Percentiles rank a stretch among this genome's conserved stretches.
Conservation (phyloP, 306 rosid species). For the Medicago truncatula region MtrunA17r5.0-ANR NC_053042.1:7024501-7025000, state of each 20-base stretch:
- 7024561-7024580: slow-evolving; percentile 8
- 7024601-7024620: slow-evolving; percentile 9
- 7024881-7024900: not conserved
- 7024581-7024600: slow-evolving; percentile 27
- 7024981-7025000: slow-evolving; percentile 97
- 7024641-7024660: not conserved
- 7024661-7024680: slow-evolving; percentile 26
- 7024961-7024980: slow-evolving; percentile 98
- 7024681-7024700: not conserved
- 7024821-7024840: slow-evolving; percentile 4
- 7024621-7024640: slow-evolving; percentile 5
- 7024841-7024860: not conserved
- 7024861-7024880: not conserved
- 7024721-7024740: slow-evolving; percentile 19
- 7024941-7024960: slow-evolving; percentile 99
- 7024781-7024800: not conserved
- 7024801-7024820: slow-evolving; percentile 25
- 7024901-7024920: slow-evolving; percentile 85
- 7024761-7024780: slow-evolving; percentile 10
- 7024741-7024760: slow-evolving; percentile 1
- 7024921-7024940: slow-evolving; percentile 99
- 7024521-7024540: slow-evolving; percentile 3
- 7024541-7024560: slow-evolving; percentile 17
- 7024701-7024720: not conserved
- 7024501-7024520: slow-evolving; percentile 26